Base-by-base conservation (phyloP, 768 basidiomycete species). In the Panellus pusillus region DNA sequence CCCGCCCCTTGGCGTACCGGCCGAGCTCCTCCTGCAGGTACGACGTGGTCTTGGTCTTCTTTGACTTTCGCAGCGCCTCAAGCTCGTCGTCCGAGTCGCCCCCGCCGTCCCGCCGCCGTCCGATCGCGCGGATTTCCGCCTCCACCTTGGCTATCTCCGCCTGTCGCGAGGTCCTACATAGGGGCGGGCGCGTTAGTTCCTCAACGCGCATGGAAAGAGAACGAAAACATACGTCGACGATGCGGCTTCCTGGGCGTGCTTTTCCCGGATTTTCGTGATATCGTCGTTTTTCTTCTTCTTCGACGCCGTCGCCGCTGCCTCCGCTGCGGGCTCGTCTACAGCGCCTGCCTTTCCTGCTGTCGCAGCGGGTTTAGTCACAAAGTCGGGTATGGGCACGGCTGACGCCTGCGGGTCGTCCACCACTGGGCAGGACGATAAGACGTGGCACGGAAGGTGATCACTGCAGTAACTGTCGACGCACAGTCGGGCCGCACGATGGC, bases 61-160 rank as follows among this genome's bases (percentile, higher is more conserved):
- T 86, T 62, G 70, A 70, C 61, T 75, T 82, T 28, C 59, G 59
- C 59, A 60, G 41, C 57, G 65, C 78, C 15, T 79, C 66, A 14
- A 69, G 77, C 40, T 91, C 87, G 29, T 87, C 88, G 61, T 88
- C 88, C 44, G 59, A 61, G 39, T 80, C 84, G 20, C 77, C 78
- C 13, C 75, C 74, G 1, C 76, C 81, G 24, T 76, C 79, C 9
- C 79, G 80, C 39, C 77, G 79, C 56, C 84, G 83, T 27, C 82
- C 76, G 7, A 96, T 81, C 57, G 82, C 87, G 20, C 91, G 86
- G 50, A 98, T 89, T 41, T 93, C 89, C 7, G 83, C 84, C 68
- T 98, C 92, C 85, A 98, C 91, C 62, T 81, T 86, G 61, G 85
- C 86, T 46, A 97, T 91, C 66, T 93, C 86, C 7, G 82, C 75